Percentiles rank a stretch among this genome's conserved stretches.
Conservation (phyloP, 257 asterid genomes). For the Solanum paucissectum region DNA sequence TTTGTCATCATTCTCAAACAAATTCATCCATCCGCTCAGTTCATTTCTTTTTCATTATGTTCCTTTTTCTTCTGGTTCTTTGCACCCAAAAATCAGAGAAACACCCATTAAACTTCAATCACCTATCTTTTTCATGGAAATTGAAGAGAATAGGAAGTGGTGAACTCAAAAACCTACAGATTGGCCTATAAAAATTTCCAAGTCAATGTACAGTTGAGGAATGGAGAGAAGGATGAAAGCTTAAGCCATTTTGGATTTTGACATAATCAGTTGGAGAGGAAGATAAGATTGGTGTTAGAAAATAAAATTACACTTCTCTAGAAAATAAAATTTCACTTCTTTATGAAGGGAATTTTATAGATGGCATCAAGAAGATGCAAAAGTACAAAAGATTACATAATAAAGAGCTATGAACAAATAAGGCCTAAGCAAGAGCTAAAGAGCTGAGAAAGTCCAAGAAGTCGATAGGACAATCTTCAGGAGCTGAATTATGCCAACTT, state of each 20-base stretch:
- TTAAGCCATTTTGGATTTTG: not conserved
- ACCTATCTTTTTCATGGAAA: not conserved
- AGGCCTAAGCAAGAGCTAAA: not conserved
- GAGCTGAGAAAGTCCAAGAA: not conserved
- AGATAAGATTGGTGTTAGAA: not conserved
- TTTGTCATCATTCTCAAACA: not conserved
- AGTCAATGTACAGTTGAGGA: not conserved
- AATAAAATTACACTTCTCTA: not conserved
- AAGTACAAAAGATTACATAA: not conserved
- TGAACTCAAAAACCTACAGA: not conserved
- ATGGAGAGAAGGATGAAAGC: not conserved
- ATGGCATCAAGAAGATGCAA: not conserved
- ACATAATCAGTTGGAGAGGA: not conserved
- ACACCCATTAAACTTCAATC: not conserved
- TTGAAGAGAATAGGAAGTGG: not conserved
- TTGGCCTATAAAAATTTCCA: not conserved
- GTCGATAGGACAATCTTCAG: not conserved
- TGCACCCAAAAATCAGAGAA: not conserved
- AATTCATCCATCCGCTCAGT: not conserved
- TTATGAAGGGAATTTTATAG: not conserved
- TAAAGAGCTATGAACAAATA: not conserved
- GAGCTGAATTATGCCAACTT: not conserved
- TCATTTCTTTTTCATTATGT: not conserved
- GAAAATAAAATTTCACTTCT: not conserved
- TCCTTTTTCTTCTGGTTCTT: not conserved